Evolutionary conservation across 805 yeast genomes (phyloP), one percentile per base, ranked within the genome.

Genomic region (Metschnikowia santaceciliae): DNA sequence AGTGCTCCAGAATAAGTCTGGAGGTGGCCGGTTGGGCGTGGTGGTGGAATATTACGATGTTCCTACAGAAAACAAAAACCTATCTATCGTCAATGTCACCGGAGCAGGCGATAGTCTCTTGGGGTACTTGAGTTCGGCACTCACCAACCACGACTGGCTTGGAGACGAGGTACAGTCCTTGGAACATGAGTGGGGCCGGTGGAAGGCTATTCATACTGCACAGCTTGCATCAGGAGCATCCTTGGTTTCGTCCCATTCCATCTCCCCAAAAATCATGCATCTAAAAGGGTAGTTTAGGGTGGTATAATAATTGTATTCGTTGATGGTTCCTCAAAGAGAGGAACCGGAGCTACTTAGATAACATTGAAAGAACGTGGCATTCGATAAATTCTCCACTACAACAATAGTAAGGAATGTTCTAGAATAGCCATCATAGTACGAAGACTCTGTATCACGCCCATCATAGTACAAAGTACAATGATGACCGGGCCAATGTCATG

Each of bases 61-160:
- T 2, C 72, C 78, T 0, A 15, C 42, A 23, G 68, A 66, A 52
- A 68, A 66, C 39, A 50, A 56, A 20, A 47, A 59, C 20, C 62
- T 71, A 2, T 61, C 65, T 0, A 75, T 86, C 11, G 68, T 67
- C 30, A 88, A 84, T 57, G 96, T 87, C 32, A 88, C 92, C 8
- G 97, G 96, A 2, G 96, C 96, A 0, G 97, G 96, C 10, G 96
- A 90, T 65, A 77, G 94, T 0, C 72, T 90, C 40, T 76, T 82
- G 30, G 96, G 96, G 0, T 80, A 76, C 26, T 55, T 90, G 20
- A 63, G 81, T 11, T 69, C 83, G 2, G 53, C 61, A 15, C 42
- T 69, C 19, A 65, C 71, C 2, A 48, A 52, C 17, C 39, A 52
- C 7, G 56, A 63, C 37, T 70, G 73, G 73, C 53, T 69, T 30